Conservation (phyloP, 2,329 filamentous ascomycete species). For the Periconia digitata region DNA sequence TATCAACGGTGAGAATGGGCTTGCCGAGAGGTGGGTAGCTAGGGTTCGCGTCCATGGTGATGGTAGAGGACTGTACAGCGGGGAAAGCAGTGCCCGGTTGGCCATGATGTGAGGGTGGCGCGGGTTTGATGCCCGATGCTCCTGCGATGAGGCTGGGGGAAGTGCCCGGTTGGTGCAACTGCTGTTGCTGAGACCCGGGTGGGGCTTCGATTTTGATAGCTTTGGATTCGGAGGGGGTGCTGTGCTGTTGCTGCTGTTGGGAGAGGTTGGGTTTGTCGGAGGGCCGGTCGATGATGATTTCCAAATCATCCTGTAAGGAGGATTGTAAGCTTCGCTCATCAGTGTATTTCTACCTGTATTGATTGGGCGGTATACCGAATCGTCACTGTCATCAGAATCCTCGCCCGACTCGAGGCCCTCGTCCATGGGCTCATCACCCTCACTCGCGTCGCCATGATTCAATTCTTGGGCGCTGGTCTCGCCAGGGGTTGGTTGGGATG, state of each 20-base stretch:
- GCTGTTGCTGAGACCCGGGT: conserved; percentile 10
- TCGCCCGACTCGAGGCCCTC: conserved; percentile 48
- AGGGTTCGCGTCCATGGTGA: conserved; percentile 83
- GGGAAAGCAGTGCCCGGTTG: conserved; percentile 53
- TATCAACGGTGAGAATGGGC: conserved; percentile 63
- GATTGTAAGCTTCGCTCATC: conserved; percentile 29
- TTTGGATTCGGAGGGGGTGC: conserved; percentile 29
- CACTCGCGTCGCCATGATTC: conserved; percentile 43
- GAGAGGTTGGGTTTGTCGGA: conserved; percentile 40
- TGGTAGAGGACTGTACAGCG: conserved; percentile 71
- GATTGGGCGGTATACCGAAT: conserved; percentile 37
- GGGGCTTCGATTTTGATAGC: conserved; percentile 42
- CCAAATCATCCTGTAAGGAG: conserved; percentile 49
- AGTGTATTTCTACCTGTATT: no score
- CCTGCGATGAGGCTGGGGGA: conserved; percentile 16
- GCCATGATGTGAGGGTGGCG: conserved; percentile 20
- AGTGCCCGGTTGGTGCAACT: conserved; percentile 23
- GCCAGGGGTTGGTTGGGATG: no score
- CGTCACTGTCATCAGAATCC: conserved; percentile 48
- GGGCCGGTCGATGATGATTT: conserved; percentile 55
- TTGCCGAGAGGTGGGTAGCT: conserved; percentile 73
- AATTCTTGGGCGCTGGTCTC: conserved; percentile 24
- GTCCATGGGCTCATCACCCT: conserved; percentile 41
- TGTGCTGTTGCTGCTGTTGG: conserved; percentile 24
- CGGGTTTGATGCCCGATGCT: conserved; percentile 6